Evolutionary conservation across 768 basidiomycete genomes (phyloP), one percentile per base, ranked within the genome.

Genomic region (Podaxis mareebaensis): DNA sequence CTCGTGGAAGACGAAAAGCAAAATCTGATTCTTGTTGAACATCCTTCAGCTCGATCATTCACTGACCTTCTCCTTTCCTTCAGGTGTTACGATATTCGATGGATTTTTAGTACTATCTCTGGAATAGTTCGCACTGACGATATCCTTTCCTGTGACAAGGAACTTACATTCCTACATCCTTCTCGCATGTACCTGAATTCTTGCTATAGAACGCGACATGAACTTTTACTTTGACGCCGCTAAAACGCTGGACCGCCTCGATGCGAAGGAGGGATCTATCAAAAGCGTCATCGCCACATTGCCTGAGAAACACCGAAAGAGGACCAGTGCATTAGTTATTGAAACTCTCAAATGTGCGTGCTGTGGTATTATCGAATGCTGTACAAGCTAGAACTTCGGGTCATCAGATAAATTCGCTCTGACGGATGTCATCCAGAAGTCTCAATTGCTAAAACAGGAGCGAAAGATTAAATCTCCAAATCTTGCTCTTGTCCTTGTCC

Each of bases 151-250:
- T 26, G 20, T 57, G 36, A 49, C 55, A 63, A 57, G 61, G 53
- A 56, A 36, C n/a, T 49, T 30, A 17, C 15, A 22, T 40, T 53
- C 28, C 20, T 24, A 22, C 49, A 42, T 46, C 33, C 44, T 33
- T 57, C 55, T 30, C 20, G n/a, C 49, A 51, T 53, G 65, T 55
- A 53, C 57, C 56, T 63, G 61, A 65, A 66, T 67, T 73, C 68
- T 77, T 74, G 73, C 72, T 72, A 74, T 72, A 75, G 72, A 68
- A 69, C 67, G 55, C 68, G 72, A 76, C 48, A 96, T 97, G 95
- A 96, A 96, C 80, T 95, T 96, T 79, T 97, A 97, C 79, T 94
- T 94, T 79, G 89, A 93, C 74, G 93, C 94, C 67, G 90, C 90
- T 67, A 83, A 87, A 70, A 82, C 88, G 4, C 79, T 98, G 69